These are phyloP conservation scores for Pseudozyma hubeiensis DNA, from an alignment of 1,284 basidiomycete genomes.

Conservation along the genomic window DNA sequence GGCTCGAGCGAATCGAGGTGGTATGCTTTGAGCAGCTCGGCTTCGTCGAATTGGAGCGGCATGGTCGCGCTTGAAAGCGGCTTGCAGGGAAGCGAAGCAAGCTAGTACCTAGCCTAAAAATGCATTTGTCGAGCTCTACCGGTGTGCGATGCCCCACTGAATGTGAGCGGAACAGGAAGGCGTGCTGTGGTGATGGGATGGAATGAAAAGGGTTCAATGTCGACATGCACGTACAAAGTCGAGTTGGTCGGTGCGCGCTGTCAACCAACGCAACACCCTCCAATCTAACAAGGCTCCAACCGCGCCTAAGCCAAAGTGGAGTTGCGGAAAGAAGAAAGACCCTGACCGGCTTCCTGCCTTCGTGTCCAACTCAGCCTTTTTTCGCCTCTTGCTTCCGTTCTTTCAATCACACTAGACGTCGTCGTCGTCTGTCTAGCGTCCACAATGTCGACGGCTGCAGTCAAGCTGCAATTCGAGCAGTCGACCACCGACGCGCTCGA, in stretches of 20 bases:
- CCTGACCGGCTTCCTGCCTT: background rate
- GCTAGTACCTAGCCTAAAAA: background rate
- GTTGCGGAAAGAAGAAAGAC: background rate
- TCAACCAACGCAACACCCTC: background rate
- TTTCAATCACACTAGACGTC: background rate
- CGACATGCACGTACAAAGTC: background rate
- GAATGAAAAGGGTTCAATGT: background rate
- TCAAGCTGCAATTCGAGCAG: slow-evolving; percentile 40
- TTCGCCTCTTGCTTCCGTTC: background rate
- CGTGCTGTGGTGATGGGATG: background rate
- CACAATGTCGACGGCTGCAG: slow-evolving; percentile 34
- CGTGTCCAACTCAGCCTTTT: background rate
- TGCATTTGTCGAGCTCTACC: background rate
- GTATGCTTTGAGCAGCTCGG: slow-evolving; percentile 69
- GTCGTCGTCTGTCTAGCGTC: background rate
- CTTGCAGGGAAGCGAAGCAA: background rate
- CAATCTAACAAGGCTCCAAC: background rate
- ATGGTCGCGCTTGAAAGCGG: slow-evolving; percentile 13
- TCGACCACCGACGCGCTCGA: slow-evolving; percentile 38
- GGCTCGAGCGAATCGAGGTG: slow-evolving; percentile 69
- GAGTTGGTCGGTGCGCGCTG: slow-evolving; percentile 7
- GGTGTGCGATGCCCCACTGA: background rate
- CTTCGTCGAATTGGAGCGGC: slow-evolving; percentile 61
- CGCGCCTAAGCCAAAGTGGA: background rate
- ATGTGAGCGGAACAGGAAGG: too few species aligned